Conservation (phyloP, 176 grass and related monocot genomes). For the Pontederia paniculata region DNA sequence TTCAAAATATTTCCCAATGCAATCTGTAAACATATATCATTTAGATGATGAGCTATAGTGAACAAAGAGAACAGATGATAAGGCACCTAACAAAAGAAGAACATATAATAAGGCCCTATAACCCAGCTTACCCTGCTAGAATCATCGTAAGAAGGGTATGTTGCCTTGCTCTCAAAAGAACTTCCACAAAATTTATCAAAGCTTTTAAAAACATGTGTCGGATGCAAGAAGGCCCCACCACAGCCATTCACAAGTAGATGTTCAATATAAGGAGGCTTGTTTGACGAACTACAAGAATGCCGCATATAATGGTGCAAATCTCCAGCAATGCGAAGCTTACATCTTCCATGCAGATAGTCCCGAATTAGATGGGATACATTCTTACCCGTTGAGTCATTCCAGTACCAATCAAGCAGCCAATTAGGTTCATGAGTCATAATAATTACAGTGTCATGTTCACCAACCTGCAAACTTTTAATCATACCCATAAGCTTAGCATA, state of each 20-base stretch:
- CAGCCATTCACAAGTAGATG: slow-evolving; percentile 96
- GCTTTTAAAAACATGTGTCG: slow-evolving; percentile 81
- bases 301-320: slow-evolving; percentile 99
- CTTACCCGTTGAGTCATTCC: slow-evolving; percentile 59
- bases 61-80: slow-evolving; percentile 1
- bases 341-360: slow-evolving; percentile 81
- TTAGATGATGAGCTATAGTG: not conserved
- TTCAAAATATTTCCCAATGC: slow-evolving; percentile 96
- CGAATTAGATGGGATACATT: slow-evolving; percentile 74
- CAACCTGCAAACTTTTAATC: slow-evolving; percentile 43
- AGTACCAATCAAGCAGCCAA: slow-evolving; percentile 99
- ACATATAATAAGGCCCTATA: slow-evolving; percentile 8
- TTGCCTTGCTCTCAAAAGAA: slow-evolving; percentile 64
- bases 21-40: slow-evolving; percentile 43
- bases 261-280: slow-evolving; percentile 54
- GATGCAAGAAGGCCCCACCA: slow-evolving; percentile 94
- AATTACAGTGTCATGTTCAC: slow-evolving; percentile 74
- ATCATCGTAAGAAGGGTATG: slow-evolving; percentile 73
- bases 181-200: slow-evolving; percentile 73
- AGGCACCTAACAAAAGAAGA: slow-evolving; percentile 7
- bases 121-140: slow-evolving; percentile 73
- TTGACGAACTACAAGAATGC: slow-evolving; percentile 49
- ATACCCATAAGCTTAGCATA: slow-evolving; percentile 12
- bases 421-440: slow-evolving; percentile 92
- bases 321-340: slow-evolving; percentile 85